Evolutionary conservation across 305 asterid genomes (phyloP), one percentile per base, ranked within the genome.

Genomic region (Fraxinus xanthoxyloides): DNA sequence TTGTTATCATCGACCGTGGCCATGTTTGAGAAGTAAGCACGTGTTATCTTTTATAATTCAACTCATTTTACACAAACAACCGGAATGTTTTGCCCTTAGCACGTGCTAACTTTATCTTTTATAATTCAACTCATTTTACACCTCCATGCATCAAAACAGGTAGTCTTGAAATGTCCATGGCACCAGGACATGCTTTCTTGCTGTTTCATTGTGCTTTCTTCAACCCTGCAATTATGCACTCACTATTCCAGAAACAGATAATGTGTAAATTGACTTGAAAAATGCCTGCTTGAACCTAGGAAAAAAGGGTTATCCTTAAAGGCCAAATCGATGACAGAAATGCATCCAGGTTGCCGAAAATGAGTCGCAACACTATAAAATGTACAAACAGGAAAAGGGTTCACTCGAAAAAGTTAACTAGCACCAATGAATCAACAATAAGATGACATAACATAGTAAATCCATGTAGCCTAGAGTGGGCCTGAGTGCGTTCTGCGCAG

Each of bases 361-460:
- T 24, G 19, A 65, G 7, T 65, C 31, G 26, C 72, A 65, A 79
- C 23, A 15, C 84, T 81, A 84, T 63, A 72, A 81, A 84, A 83
- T 86, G 80, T 86, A 84, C 85, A 81, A 74, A 78, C 38, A 65
- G 21, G 51, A 67, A 69, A 83, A 35, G 56, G 17, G 17, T 23
- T 28, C 76, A 40, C 40, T 15, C 4, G 5, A 30, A 67, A 30
- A 67, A 67, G 23, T 26, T 12, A 69, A 26, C 75, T 30, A 67
- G 3, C 38, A 67, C 75, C 30, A 30, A 23, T 30, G 3, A 67
- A 65, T 2, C 15, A 10, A 65, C 8, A 1, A 1, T 28, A 65
- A 67, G 12, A 67, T 13, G 75, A 67, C 23, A 13, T 67, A 67
- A 67, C 75, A 67, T 15, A 26, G 21, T 67, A 28, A 30, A 31